Conservation (phyloP, 2,329 filamentous ascomycete genomes). For the Penicillium sp. region DNA sequence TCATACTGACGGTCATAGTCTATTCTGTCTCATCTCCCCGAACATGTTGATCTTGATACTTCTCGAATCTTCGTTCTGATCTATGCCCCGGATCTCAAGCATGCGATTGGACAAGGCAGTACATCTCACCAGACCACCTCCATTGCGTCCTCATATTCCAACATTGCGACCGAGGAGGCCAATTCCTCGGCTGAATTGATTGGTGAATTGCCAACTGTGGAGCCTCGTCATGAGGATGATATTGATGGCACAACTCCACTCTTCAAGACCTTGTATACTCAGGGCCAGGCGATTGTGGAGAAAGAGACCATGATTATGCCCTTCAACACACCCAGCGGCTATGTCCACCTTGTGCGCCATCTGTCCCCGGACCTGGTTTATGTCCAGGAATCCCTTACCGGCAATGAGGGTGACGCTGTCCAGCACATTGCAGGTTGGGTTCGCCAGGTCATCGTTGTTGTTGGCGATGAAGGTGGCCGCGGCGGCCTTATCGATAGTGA, state of each 20-base stretch:
- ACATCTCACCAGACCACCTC: conserved; percentile 61
- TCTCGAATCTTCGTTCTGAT: conserved; percentile 86
- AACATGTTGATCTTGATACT: conserved; percentile 71
- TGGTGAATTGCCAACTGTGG: conserved; percentile 57
- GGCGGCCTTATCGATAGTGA: conserved; percentile 84
- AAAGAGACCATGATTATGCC: conserved; percentile 85
- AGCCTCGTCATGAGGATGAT: conserved; percentile 52
- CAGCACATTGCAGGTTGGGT: conserved; percentile 68
- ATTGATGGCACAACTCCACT: conserved; percentile 58
- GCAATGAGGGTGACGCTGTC: conserved; percentile 72
- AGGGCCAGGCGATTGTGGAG: conserved; percentile 78
- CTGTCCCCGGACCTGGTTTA: conserved; percentile 85
- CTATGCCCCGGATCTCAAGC: conserved; percentile 80
- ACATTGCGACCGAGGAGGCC: conserved; percentile 75
- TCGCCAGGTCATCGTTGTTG: conserved; percentile 61
- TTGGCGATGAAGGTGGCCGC: conserved; percentile 61
- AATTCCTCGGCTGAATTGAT: conserved; percentile 38
- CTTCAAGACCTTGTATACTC: conserved; percentile 78
- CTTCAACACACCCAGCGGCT: conserved; percentile 80
- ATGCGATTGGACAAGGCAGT: conserved; percentile 48
- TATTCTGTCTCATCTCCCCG: conserved; percentile 85
- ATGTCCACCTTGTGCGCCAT: conserved; percentile 84
- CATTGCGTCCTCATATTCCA: conserved; percentile 82
- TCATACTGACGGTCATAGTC: conserved; percentile 57
- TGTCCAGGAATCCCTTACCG: conserved; percentile 80